A percentile compares a stretch with the other conserved stretches of the same genome.
phyloP scores from a whole-genome alignment of 768 basidiomycete genomes.

The Clavaria fumosa region DNA sequence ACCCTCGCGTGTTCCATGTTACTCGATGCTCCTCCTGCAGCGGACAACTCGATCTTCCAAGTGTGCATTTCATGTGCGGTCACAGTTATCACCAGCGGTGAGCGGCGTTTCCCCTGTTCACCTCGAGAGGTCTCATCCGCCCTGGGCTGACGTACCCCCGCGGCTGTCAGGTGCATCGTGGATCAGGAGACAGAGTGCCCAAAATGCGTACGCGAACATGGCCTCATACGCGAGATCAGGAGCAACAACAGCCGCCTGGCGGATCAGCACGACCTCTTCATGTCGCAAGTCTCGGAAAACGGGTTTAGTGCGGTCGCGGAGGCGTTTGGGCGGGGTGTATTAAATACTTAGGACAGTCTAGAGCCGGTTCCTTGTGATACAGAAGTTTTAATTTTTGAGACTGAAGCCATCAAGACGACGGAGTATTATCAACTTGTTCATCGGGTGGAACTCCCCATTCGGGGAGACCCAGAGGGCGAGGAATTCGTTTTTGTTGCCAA shows the following conservation, averaged over 20 bases:
- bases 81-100: conserved; percentile 95
- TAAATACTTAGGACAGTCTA: conserved; percentile 29
- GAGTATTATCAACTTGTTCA: conserved; percentile 2
- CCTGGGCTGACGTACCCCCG: too few relatives aligned
- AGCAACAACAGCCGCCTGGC: conserved; percentile 73
- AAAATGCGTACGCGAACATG: conserved; percentile 72
- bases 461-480: conserved; percentile 71
- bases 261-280: conserved; percentile 68
- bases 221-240: conserved; percentile 79
- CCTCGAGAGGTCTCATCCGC: not conserved
- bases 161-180: conserved; percentile 61
- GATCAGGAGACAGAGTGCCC: conserved; percentile 88
- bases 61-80: conserved; percentile 94
- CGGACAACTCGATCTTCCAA: conserved; percentile 83
- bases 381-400: not conserved
- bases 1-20: conserved; percentile 85
- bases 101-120: conserved; percentile 8
- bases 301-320: conserved; percentile 60
- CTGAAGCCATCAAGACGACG: not conserved
- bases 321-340: conserved; percentile 52
- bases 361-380: conserved; percentile 12
- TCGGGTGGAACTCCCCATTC: conserved; percentile 82
- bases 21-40: conserved; percentile 84
- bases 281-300: conserved; percentile 56
- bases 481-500: conserved; percentile 80